Evolutionary conservation across 768 basidiomycete species (phyloP).

Genomic region (Xerocomellus amylosporus): DNA sequence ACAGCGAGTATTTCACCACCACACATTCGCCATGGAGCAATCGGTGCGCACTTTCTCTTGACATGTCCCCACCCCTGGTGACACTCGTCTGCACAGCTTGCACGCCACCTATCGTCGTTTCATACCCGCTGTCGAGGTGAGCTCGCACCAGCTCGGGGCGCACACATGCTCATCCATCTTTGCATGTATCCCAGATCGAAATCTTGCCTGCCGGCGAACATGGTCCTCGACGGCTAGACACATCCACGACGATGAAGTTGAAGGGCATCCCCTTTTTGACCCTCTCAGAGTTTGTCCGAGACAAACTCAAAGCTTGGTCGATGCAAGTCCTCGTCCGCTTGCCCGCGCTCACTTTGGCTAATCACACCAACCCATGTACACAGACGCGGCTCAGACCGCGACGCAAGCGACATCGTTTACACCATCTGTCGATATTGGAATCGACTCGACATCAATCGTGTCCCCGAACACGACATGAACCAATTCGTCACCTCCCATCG

Average conservation of each 20-base stretch:
- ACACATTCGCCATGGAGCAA: conserved; percentile 85
- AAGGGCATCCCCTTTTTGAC: conserved; percentile 77
- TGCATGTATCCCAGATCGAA: conserved; percentile 56
- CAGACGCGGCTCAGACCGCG: conserved; percentile 67
- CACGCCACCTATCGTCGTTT: conserved; percentile 72
- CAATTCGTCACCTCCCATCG: conserved; percentile 61
- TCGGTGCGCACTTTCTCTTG: conserved; percentile 43
- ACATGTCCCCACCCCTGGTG: not conserved
- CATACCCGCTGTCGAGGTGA: conserved; percentile 75
- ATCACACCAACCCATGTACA: not conserved
- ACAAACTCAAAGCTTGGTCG: conserved; percentile 80
- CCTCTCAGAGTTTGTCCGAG: conserved; percentile 82
- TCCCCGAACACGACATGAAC: conserved; percentile 83
- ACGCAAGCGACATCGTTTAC: conserved; percentile 76
- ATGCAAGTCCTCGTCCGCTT: conserved; percentile 47
- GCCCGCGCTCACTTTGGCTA: conserved; percentile 15
- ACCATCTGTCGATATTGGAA: conserved; percentile 76
- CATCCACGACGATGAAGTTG: conserved; percentile 62
- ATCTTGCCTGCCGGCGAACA: conserved; percentile 79
- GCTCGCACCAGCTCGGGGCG: conserved; percentile 15
- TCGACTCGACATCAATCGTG: conserved; percentile 79
- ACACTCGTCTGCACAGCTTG: conserved; percentile 43
- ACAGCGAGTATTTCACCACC: conserved; percentile 60
- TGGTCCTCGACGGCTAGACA: conserved; percentile 72
- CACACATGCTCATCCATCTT: conserved; percentile 3